Base-by-base conservation (phyloP, 768 basidiomycete genomes). In the Naematelia encephala region DNA sequence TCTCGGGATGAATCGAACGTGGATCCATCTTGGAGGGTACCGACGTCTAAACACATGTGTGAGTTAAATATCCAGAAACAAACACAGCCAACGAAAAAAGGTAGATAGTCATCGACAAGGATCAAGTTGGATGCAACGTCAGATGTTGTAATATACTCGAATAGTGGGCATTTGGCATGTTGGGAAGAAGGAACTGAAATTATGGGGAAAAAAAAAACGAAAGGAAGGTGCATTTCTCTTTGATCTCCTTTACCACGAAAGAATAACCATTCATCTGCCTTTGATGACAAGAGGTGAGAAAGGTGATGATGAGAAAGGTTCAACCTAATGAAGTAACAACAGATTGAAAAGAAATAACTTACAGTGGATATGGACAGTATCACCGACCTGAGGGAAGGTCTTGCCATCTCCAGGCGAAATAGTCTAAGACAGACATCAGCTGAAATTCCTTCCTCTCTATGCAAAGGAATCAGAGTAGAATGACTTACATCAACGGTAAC, bases 1-100 rank as follows among this genome's bases (percentile, higher is more conserved):
- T 74, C 69, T 49, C 67, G 62, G 62, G 72, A 74, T n/a, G 72
- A 74, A 64, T 77, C 75, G 61, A 77, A 77, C 61, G 75, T 75
- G 68, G 70, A 72, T 14, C 75, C 75, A 62, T 77, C 74, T 27
- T 64, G 68, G 56, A 77, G 69, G 58, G 75, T 77, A 48, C 75
- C 75, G 60, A 74, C 72, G 73, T 77, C 75, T 77, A 26, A n/a
- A n/a, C n/a, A n/a, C n/a, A n/a, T n/a, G n/a, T n/a, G n/a, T n/a
- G n/a, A n/a, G n/a, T n/a, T n/a, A n/a, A n/a, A n/a, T n/a, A n/a
- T n/a, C n/a, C n/a, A n/a, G n/a, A n/a, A n/a, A n/a, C n/a, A n/a
- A n/a, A n/a, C n/a, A n/a, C n/a, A n/a, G n/a, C n/a, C n/a, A n/a
- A n/a, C n/a, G n/a, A n/a, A n/a, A n/a, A 8, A 22, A 5, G 23